A percentile compares a stretch with the other conserved stretches of the same genome.
phyloP scores from a whole-genome alignment of 1,139 yeast species.

The Saccharomyces uvarum region DNA sequence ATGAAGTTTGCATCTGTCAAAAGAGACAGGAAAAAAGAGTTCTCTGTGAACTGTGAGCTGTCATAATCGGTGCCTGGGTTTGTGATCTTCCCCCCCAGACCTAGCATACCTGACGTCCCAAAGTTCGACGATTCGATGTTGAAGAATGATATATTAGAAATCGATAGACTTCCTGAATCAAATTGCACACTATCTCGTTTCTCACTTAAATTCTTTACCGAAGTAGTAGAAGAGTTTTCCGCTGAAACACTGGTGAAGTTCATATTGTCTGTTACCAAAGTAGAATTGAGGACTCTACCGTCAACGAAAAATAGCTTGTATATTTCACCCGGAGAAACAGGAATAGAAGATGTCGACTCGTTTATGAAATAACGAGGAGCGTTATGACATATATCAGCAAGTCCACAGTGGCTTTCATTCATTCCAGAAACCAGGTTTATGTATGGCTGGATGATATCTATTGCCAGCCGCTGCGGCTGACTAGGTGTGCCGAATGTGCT shows the following conservation, averaged over 20 bases:
- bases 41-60: constrained; percentile 24
- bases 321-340: constrained; percentile 6
- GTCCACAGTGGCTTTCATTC: constrained; percentile 21
- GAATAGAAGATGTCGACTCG: constrained; percentile 16
- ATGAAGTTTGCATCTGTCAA: constrained; percentile 35
- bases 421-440: constrained; percentile 36
- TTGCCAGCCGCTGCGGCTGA: constrained; percentile 32
- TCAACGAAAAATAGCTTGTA: constrained; percentile 19
- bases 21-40: constrained; percentile 39
- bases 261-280: constrained; percentile 21
- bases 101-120: constrained; percentile 46
- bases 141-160: constrained; percentile 31
- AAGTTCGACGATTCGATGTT: constrained; percentile 36
- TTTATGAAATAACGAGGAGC: constrained; percentile 15
- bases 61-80: constrained; percentile 11
- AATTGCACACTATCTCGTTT: background rate
- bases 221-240: background rate
- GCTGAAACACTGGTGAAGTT: constrained; percentile 11
- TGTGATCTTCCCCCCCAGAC: constrained; percentile 40
- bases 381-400: constrained; percentile 12
- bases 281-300: constrained; percentile 17
- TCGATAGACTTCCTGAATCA: constrained; percentile 5
- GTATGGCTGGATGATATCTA: constrained; percentile 39
- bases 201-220: constrained; percentile 2
- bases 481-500: constrained; percentile 34